Base-by-base conservation (phyloP, 768 basidiomycete genomes). In the Leccinum arenicola region DNA sequence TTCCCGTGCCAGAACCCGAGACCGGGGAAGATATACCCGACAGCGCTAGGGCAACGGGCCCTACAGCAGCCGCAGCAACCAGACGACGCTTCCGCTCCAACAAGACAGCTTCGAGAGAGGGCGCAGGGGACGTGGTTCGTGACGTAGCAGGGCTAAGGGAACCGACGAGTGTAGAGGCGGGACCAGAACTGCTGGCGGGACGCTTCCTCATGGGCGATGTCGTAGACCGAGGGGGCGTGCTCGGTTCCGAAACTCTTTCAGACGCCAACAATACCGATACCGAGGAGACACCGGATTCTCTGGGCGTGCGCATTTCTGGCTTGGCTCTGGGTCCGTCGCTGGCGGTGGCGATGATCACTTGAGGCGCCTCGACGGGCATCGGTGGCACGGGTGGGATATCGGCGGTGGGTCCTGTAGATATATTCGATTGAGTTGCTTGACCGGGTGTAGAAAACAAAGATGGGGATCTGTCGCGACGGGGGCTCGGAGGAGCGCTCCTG, bases 101-200 rank as follows among this genome's bases (percentile, higher is more conserved):
- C 47, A 89, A 66, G 48, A 89, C 78, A 1, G 87, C 87, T 67
- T 89, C 88, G 15, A 89, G 76, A 35, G 86, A 80, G 10, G 83
- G 79, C 5, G 78, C 76, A n/a, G 84, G 82, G 6, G 82, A 80
- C 7, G 73, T 63, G 60, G 76, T 75, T 11, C 77, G 75, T 9
- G 78, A 71, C 2, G 54, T 25, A 15, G 61, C 49, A 17, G 64
- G 52, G 15, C 40, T 63, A 35, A 52, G 43, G 21, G 70, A 53
- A 58, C 29, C 9, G 29, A 66, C 57, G 14, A 63, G 51, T 43
- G 68, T 38, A 3, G 60, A 57, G 21, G 47, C 56, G 7, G 56
- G 45, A 10, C 62, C 60, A 2, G 68, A 57, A 47, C 48, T 57
- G 19, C 66, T 71, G 29, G 54, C 10, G 8, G 61, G 53, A 9